These are phyloP conservation scores for Pterocarpus macrocarpus DNA, from an alignment of 306 rosid genomes.

Conservation along the genomic window DNA sequence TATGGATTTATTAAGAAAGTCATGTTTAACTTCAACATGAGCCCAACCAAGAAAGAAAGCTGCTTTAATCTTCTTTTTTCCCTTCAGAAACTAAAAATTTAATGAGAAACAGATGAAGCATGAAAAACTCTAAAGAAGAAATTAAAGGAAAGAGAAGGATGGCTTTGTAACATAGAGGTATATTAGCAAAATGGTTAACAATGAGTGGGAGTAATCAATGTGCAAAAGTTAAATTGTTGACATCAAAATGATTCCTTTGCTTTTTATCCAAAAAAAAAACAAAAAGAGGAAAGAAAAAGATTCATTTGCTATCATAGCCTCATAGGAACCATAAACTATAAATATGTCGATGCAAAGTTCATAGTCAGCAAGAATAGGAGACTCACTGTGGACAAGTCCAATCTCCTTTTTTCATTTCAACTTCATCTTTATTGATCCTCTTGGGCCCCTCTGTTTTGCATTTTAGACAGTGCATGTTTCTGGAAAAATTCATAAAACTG, in stretches of 20 bases:
- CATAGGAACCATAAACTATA: conserved; percentile 13
- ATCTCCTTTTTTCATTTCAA: conserved; percentile 86
- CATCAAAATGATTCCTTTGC: conserved; percentile 16
- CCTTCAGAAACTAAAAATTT: neutral
- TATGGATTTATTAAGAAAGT: neutral
- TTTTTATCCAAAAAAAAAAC: neutral
- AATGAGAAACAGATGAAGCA: conserved; percentile 14
- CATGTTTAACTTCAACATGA: conserved; percentile 7
- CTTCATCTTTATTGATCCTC: conserved; percentile 35
- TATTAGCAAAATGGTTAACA: neutral
- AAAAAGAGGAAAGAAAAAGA: neutral
- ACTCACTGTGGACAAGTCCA: conserved; percentile 87
- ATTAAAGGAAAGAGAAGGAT: neutral
- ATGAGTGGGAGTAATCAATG: neutral
- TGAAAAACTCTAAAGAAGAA: neutral
- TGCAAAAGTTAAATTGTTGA: conserved; percentile 9
- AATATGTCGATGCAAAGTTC: conserved; percentile 15
- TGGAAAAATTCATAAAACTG: conserved; percentile 79
- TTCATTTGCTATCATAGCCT: conserved; percentile 17
- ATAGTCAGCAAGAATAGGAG: conserved; percentile 31
- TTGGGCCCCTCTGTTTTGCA: conserved; percentile 75
- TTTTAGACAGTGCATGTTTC: conserved; percentile 73
- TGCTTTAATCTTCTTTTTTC: neutral
- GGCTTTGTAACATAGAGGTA: neutral
- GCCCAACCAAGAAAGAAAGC: conserved; percentile 20